Evolutionary conservation across 176 grass and related monocot genomes (phyloP), one percentile per base, ranked within the genome.

Genomic region (Avena atlantica): DNA sequence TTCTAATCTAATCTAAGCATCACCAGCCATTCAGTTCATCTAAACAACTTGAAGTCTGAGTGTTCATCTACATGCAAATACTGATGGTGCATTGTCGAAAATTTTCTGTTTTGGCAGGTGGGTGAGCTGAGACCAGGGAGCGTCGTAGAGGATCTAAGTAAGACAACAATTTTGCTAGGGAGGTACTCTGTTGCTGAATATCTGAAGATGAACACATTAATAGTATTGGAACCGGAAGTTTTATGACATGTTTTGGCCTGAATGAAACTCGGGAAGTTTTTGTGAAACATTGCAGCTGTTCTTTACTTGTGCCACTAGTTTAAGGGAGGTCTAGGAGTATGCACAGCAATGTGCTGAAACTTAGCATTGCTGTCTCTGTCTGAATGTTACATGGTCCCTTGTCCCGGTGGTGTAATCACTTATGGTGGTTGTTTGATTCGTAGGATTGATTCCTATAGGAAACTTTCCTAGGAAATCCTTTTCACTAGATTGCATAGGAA

Each of bases 71-170:
- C 71, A 74, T 74, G 17, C 42, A 51, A 27, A 24, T 51, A 14
- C 45, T 75, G 7, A 52, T 47, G 12, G 21, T 6, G n/a, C 6
- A 24, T 31, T 9, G 0, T 11, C 7, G 0, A 55, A 3, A 55
- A 3, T 31, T 29, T 77, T 20, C 25, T 31, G 50, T 77, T 82
- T 68, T 82, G 25, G 42, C 80, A 82, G 63, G 47, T 37, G 27
- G 6, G 12, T 68, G 25, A 48, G 59, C 40, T 19, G 58, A 63
- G 27, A 29, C 12, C 27, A 2, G 80, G 25, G 10, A 60, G 25
- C 17, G 1, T 11, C 53, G 63, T 31, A n/a, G 47, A 53, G 63
- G 80, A 66, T 34, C 3, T 1, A 23, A 69, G 63, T 20, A 51
- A 51, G 25, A 10, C 20, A 44, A 2, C 15, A 12, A 21, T 52